Percentiles rank a stretch among this genome's conserved stretches.
Conservation (phyloP, 1,139 yeast species). For the Diutina rugosa region DNA sequence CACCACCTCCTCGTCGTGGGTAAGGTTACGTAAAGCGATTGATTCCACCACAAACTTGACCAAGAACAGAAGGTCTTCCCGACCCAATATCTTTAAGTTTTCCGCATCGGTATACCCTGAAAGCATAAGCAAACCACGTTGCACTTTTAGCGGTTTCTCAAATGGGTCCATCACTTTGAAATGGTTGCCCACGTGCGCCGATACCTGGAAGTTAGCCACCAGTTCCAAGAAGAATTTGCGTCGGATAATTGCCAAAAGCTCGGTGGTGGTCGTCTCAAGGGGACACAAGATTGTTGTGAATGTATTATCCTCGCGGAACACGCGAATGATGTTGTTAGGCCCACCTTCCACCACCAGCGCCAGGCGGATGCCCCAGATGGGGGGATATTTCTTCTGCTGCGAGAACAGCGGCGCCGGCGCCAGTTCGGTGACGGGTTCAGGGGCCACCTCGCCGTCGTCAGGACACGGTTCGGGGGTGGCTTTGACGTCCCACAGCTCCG, state of each 20-base stretch:
- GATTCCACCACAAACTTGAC: conserved; percentile 77
- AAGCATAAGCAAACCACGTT: conserved; percentile 55
- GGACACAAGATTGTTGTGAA: conserved; percentile 73
- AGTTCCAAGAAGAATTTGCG: conserved; percentile 67
- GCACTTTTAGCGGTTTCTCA: conserved; percentile 71
- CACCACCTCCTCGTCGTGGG: conserved; percentile 53
- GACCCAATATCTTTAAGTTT: conserved; percentile 63
- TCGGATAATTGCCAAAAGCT: conserved; percentile 53
- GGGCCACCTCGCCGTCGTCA: neutral
- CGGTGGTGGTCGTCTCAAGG: conserved; percentile 64
- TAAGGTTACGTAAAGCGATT: conserved; percentile 54
- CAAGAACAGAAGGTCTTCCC: conserved; percentile 78
- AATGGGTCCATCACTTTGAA: conserved; percentile 61
- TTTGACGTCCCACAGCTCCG: conserved; percentile 73
- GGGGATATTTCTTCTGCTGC: neutral
- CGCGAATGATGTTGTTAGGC: conserved; percentile 45
- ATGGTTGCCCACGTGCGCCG: conserved; percentile 69
- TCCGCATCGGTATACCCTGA: conserved; percentile 78
- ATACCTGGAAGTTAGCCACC: conserved; percentile 60
- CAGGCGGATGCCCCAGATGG: neutral
- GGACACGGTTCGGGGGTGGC: conserved; percentile 9
- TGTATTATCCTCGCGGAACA: conserved; percentile 70
- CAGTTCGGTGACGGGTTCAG: neutral
- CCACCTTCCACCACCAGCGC: conserved; percentile 8
- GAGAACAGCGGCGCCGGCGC: neutral